Evolutionary conservation across 2,329 filamentous ascomycete genomes (phyloP).

Genomic region (Elsinoe ampelina): DNA sequence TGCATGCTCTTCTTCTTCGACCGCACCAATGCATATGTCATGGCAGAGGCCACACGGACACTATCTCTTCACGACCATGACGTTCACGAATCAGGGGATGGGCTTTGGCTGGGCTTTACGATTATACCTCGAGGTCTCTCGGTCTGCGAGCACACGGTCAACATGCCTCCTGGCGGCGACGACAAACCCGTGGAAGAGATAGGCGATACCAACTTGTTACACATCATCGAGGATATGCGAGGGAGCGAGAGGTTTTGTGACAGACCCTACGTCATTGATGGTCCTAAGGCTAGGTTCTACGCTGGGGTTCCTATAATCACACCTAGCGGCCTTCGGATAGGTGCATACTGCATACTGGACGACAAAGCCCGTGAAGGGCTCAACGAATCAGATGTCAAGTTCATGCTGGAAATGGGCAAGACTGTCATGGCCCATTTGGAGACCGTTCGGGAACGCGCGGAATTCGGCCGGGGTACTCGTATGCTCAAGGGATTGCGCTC

Average conservation of each 20-base stretch:
- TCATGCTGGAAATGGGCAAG: constrained; percentile 46
- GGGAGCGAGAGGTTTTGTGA: constrained; percentile 23
- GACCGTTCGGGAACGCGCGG: constrained; percentile 44
- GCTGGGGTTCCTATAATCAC: constrained; percentile 50
- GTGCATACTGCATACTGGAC: constrained; percentile 52
- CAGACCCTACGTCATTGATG: constrained; percentile 22
- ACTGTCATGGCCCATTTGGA: constrained; percentile 54
- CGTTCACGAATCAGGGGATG: constrained; percentile 26
- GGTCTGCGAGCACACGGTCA: constrained; percentile 28
- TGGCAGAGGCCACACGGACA: constrained; percentile 42
- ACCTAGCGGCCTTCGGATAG: constrained; percentile 48
- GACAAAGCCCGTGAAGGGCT: constrained; percentile 46
- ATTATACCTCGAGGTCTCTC: constrained; percentile 28
- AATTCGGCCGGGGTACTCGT: constrained; percentile 43
- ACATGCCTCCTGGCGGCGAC: constrained; percentile 16
- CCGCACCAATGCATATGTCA: constrained; percentile 39
- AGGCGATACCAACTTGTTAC: constrained; percentile 16
- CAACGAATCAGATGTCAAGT: constrained; percentile 40
- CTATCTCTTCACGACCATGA: constrained; percentile 30
- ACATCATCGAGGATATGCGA: constrained; percentile 25
- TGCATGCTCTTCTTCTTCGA: constrained; percentile 40
- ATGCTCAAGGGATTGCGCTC: constrained; percentile 46
- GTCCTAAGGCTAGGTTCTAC: constrained; percentile 21
- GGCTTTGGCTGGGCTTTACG: constrained; percentile 29
- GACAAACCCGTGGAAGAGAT: constrained; percentile 22